Percentiles rank a stretch among this genome's conserved stretches.
Evolutionary conservation across 2,329 filamentous ascomycete species (phyloP).

Genomic region (Talaromyces rugulosus): DNA sequence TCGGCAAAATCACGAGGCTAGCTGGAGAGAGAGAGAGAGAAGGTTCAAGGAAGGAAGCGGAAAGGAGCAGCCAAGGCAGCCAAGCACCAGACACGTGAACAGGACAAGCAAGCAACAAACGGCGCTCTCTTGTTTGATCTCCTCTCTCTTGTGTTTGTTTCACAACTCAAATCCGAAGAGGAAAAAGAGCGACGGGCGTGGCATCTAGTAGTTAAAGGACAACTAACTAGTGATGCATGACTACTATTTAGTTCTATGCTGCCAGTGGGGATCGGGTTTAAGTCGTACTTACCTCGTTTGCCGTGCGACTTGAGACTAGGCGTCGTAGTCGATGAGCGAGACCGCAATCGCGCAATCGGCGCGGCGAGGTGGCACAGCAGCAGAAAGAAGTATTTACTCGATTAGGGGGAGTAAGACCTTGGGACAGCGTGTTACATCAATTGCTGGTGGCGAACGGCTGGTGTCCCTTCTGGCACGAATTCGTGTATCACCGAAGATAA

Average conservation of each 20-base stretch:
- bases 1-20: background rate
- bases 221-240: background rate
- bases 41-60: background rate
- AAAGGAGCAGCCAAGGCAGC: background rate
- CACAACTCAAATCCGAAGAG: background rate
- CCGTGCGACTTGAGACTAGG: background rate
- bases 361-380: background rate
- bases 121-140: background rate
- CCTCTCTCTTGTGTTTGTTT: background rate
- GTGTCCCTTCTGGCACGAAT: background rate
- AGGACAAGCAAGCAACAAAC: background rate
- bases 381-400: background rate
- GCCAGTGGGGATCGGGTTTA: background rate
- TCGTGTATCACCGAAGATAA: too few species aligned
- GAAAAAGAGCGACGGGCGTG: background rate
- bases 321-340: background rate
- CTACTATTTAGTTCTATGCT: background rate
- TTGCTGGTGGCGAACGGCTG: background rate
- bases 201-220: background rate
- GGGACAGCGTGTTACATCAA: too few species aligned
- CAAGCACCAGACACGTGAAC: background rate
- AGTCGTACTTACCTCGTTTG: background rate
- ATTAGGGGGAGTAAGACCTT: background rate
- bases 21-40: background rate
- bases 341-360: background rate